Conservation (phyloP, 2,329 filamentous ascomycete genomes). For the Fusarium anthophilum region DNA sequence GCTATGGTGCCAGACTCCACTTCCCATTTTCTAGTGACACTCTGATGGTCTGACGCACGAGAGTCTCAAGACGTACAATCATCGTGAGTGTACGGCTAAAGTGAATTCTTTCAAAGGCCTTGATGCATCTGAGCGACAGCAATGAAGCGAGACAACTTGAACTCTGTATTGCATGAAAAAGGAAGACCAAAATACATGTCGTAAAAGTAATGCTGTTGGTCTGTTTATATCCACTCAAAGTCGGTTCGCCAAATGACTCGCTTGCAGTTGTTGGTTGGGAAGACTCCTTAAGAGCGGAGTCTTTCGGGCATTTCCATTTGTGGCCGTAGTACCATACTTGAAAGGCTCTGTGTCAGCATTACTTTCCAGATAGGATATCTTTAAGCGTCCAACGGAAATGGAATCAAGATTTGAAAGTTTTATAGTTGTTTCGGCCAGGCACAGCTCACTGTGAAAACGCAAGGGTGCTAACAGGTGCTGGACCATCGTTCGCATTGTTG, state of each 20-base stretch:
- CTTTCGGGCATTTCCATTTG: background rate
- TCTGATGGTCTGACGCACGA: background rate
- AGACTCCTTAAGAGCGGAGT: background rate
- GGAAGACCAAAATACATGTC: rapidly evolving
- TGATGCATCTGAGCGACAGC: background rate
- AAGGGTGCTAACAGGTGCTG: too few species aligned
- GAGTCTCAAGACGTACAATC: background rate
- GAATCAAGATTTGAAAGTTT: too few species aligned
- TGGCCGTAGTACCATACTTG: background rate
- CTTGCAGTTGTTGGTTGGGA: background rate
- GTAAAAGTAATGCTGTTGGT: background rate
- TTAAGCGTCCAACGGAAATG: too few species aligned
- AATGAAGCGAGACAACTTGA: rapidly evolving
- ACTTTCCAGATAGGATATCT: too few species aligned
- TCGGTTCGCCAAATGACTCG: background rate
- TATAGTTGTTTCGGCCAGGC: rapidly evolving
- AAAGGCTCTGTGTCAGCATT: too few species aligned
- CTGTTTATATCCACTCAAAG: background rate
- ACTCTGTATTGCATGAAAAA: rapidly evolving
- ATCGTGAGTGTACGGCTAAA: rapidly evolving
- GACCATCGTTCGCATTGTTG: too few species aligned
- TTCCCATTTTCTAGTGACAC: background rate
- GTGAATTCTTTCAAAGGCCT: too few species aligned
- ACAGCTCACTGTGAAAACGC: too few species aligned
- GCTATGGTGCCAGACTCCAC: background rate